Percentiles rank a stretch among this genome's conserved stretches.
These are phyloP conservation scores for Fusarium albidum DNA, from an alignment of 2,329 filamentous ascomycete species.

Conservation along the genomic window DNA sequence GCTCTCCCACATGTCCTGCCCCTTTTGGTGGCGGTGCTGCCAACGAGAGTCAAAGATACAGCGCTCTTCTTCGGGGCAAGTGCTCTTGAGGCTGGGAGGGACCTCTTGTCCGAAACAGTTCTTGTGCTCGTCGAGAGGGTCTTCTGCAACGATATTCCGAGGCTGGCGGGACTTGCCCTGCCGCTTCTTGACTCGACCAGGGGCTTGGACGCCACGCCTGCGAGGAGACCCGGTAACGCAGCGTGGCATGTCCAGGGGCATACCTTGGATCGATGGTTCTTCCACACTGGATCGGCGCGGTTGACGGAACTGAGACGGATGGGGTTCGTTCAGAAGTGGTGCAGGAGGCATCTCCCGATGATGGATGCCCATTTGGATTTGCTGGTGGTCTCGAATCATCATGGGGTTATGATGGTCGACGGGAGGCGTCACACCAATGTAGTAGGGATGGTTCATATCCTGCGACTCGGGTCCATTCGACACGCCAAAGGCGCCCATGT, in stretches of 20 bases:
- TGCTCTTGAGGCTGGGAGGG: slow-evolving; percentile 51
- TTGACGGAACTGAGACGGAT: slow-evolving; percentile 33
- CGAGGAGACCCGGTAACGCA: slow-evolving; percentile 41
- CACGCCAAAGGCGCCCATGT: slow-evolving; percentile 48
- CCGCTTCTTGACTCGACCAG: slow-evolving; percentile 41
- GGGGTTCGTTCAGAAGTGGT: slow-evolving; percentile 38
- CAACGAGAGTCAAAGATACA: slow-evolving; percentile 60
- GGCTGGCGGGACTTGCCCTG: slow-evolving; percentile 26
- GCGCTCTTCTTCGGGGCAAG: slow-evolving; percentile 57
- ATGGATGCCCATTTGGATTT: slow-evolving; percentile 37
- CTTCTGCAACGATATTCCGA: slow-evolving; percentile 19
- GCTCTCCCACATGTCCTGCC: slow-evolving; percentile 66
- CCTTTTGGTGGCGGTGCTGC: slow-evolving; percentile 55
- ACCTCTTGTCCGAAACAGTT: slow-evolving; percentile 47
- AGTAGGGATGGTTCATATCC: slow-evolving; percentile 41
- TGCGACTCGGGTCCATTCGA: slow-evolving; percentile 43
- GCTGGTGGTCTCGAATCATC: slow-evolving; percentile 33
- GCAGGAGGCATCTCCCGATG: slow-evolving; percentile 35
- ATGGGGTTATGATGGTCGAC: slow-evolving; percentile 40
- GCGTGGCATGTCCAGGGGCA: slow-evolving; percentile 20
- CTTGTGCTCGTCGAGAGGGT: slow-evolving; percentile 43
- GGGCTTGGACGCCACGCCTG: slow-evolving; percentile 33
- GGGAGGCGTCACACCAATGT: slow-evolving; percentile 36
- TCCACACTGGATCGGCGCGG: slow-evolving; percentile 38
- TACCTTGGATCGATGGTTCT: slow-evolving; percentile 14